Evolutionary conservation across 805 yeast species (phyloP).

Genomic region (Zygotorulaspora sp.): DNA sequence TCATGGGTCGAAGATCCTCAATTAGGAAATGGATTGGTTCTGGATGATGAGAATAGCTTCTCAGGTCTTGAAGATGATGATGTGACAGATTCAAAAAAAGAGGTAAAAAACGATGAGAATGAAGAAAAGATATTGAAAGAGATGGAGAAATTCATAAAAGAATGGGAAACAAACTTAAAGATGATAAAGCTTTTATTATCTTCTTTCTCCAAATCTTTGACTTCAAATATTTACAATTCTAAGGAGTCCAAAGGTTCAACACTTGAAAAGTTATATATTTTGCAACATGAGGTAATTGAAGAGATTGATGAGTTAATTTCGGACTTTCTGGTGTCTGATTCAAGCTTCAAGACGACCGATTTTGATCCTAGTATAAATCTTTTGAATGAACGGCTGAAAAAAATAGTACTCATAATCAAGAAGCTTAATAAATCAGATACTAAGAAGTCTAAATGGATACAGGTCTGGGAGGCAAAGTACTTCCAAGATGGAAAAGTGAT

Average conservation of each 20-base stretch:
- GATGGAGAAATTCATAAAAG: constrained; percentile 40
- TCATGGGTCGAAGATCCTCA: constrained; percentile 67
- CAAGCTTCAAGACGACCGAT: constrained; percentile 36
- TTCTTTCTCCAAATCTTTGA: constrained; percentile 56
- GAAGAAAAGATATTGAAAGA: constrained; percentile 30
- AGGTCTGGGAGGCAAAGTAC: constrained; percentile 34
- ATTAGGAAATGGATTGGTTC: constrained; percentile 40
- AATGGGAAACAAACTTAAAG: constrained; percentile 44
- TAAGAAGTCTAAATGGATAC: constrained; percentile 41
- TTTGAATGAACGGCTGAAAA: constrained; percentile 25
- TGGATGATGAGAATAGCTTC: constrained; percentile 30
- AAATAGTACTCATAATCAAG: constrained; percentile 39
- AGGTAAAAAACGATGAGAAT: constrained; percentile 32
- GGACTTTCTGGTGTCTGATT: constrained; percentile 43
- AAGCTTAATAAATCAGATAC: constrained; percentile 46
- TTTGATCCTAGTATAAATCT: constrained; percentile 22
- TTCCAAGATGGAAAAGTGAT: constrained; percentile 11
- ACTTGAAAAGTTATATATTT: constrained; percentile 45
- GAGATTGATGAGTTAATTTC: constrained; percentile 56
- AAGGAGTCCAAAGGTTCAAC: constrained; percentile 35
- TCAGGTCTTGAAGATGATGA: constrained; percentile 34
- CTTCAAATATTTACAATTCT: constrained; percentile 34
- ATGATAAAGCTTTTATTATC: constrained; percentile 54
- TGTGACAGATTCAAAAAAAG: constrained; percentile 26
- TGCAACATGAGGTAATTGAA: constrained; percentile 42